A percentile compares a stretch with the other conserved stretches of the same genome.
Conservation (phyloP, 1,139 yeast genomes). For the Blastobotrys ciferrii region DNA sequence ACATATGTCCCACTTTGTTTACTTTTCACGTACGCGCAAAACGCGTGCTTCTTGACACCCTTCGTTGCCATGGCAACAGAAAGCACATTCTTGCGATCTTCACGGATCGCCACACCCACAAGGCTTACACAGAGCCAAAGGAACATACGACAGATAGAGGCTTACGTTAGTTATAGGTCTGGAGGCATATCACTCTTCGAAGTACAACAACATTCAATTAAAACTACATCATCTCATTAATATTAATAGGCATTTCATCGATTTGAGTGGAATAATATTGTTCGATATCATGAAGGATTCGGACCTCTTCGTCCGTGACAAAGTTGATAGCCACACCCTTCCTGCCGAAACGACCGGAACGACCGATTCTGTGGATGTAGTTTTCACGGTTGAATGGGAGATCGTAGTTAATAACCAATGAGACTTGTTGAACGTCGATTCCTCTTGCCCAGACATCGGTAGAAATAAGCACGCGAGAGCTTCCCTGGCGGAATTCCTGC, state of each 20-base stretch:
- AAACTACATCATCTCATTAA: conserved; percentile 60
- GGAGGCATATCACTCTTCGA: too few species aligned
- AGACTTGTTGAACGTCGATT: conserved; percentile 98
- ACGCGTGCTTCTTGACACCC: conserved; percentile 6
- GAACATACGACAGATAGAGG: too few species aligned
- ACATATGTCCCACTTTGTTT: background rate
- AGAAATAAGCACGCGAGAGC: conserved; percentile 93
- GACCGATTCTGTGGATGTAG: conserved; percentile 99
- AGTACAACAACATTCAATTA: too few species aligned
- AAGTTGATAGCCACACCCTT: conserved; percentile 99
- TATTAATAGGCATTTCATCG: conserved; percentile 96
- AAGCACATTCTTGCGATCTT: too few species aligned
- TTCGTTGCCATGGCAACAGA: conserved; percentile 4
- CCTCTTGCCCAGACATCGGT: conserved; percentile 99
- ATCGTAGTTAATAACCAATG: conserved; percentile 96
- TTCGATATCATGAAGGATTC: conserved; percentile 95
- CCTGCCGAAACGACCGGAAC: conserved; percentile 99
- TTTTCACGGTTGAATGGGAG: conserved; percentile 96
- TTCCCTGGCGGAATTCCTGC: conserved; percentile 98
- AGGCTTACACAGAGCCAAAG: too few species aligned
- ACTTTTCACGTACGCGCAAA: background rate
- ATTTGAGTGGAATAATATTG: conserved; percentile 98
- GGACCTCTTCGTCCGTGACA: conserved; percentile 87
- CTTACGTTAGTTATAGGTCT: too few species aligned
- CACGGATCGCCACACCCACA: too few species aligned